Evolutionary conservation across 2,329 filamentous ascomycete genomes (phyloP), one percentile per base, ranked within the genome.

Genomic region (Lasiodiplodia gonubiensis): DNA sequence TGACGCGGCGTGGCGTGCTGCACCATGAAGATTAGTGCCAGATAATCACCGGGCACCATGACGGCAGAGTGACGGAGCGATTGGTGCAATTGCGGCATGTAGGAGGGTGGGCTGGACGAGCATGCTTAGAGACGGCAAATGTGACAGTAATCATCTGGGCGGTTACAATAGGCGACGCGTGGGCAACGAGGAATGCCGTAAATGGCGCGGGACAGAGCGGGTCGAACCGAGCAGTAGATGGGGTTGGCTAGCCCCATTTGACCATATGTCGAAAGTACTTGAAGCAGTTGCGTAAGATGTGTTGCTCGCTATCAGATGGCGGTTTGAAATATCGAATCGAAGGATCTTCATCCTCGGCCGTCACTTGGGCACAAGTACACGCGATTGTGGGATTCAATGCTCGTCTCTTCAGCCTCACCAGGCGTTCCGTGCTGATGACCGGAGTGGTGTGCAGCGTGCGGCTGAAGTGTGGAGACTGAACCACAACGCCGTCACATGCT

Each of bases 161-260:
- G 59, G 39, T 33, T 33, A 33, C 30, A 33, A 33, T 35, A 11
- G 23, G 23, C 16, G 27, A 27, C 39, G n/a, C 27, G 23, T 52
- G 25, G 37, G 46, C 42, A 46, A 39, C 7, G 23, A 21, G 59
- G 30, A 61, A 63, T 23, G 39, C 11, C 11, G 25, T 51, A 46
- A 35, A 46, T 37, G 39, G 25, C 59, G 59, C 59, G 27, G 42
- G 46, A 63, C 27, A 30, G 27, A 27, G 59, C 59, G 59, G 59
- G 42, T 63, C 42, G 59, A 63, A 63, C 59, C 59, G 59, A 63
- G 59, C 42, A 48, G 59, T n/a, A 33, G 39, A 61, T 51, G n/a
- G n/a, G n/a, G n/a, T n/a, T n/a, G 25, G 11, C 42, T 59, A 59
- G 55, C 35, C 37, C 25, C 21, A 23, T 46, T 46, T 46, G 55